Conservation (phyloP, 768 basidiomycete genomes). For the Phanerochaete sordida region DNA sequence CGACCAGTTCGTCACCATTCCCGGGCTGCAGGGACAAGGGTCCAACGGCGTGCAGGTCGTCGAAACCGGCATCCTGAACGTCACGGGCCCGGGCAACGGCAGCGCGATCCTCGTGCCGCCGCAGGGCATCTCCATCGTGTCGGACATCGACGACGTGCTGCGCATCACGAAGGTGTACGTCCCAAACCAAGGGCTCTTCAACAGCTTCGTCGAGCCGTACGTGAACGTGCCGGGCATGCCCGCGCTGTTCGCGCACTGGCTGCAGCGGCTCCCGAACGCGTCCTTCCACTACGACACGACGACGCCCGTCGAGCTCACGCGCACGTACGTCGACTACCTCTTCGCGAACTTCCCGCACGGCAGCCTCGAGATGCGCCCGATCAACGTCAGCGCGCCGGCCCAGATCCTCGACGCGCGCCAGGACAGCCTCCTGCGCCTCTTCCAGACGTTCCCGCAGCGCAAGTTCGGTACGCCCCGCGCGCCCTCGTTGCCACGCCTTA, state of each 20-base stretch:
- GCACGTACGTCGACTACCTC: conserved; percentile 30
- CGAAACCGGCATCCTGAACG: conserved; percentile 18
- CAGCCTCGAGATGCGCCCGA: conserved; percentile 29
- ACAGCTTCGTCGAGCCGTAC: conserved; percentile 29
- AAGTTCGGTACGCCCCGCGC: conserved; percentile 21
- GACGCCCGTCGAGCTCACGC: conserved; percentile 29
- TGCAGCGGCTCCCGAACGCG: conserved; percentile 17
- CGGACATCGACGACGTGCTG: conserved; percentile 34
- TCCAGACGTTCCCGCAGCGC: conserved; percentile 30
- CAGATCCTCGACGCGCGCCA: conserved; percentile 27
- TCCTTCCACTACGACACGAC: conserved; percentile 35
- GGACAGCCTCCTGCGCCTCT: conserved; percentile 25
- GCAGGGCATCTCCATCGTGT: conserved; percentile 28
- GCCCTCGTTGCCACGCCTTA: too few relatives aligned
- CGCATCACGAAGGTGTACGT: conserved; percentile 31
- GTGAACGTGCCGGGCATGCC: conserved; percentile 27
- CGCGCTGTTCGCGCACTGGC: conserved; percentile 27
- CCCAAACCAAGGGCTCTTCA: conserved; percentile 28
- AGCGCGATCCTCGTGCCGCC: conserved; percentile 28
- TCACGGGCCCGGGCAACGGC: conserved; percentile 24
- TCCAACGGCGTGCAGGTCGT: conserved; percentile 12
- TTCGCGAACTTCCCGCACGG: conserved; percentile 29
- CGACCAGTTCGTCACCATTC: conserved; percentile 19
- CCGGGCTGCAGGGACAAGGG: conserved; percentile 13
- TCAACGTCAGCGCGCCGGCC: conserved; percentile 28